Conservation (phyloP, 2,329 filamentous ascomycete species). For the Ceratocystis cubensis region DNA sequence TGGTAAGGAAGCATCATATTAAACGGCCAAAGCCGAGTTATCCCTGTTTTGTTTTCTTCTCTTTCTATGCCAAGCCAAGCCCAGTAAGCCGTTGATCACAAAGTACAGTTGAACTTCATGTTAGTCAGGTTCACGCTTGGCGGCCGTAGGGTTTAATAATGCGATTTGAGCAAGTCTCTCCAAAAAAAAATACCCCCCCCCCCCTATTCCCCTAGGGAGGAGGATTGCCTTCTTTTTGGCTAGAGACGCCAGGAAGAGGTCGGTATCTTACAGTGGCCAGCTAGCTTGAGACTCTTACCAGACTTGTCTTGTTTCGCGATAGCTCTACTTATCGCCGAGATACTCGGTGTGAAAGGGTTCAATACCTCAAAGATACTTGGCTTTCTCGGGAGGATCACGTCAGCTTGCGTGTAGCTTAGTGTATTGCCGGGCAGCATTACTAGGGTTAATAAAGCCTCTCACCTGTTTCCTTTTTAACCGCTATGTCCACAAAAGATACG, state of each 20-base stretch:
- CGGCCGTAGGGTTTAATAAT: not conserved
- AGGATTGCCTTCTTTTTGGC: no score
- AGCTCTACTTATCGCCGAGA: not conserved
- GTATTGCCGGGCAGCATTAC: not conserved
- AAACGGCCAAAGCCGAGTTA: not conserved
- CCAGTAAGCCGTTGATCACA: not conserved
- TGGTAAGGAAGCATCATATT: not conserved
- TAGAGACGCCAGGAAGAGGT: not conserved
- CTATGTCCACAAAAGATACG: not conserved
- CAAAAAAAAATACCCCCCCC: no score
- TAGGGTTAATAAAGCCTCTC: not conserved
- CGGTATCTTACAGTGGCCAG: not conserved
- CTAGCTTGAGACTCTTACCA: not conserved
- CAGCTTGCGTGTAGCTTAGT: not conserved
- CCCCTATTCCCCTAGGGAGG: no score
- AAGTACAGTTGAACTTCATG: not conserved
- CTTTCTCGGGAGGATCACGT: slow-evolving; percentile 9
- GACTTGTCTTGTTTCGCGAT: not conserved
- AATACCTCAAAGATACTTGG: slow-evolving; percentile 6
- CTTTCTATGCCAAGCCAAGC: not conserved
- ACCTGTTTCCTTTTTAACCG: not conserved
- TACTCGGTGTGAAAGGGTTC: not conserved
- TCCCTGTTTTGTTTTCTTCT: not conserved
- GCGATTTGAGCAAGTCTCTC: not conserved
- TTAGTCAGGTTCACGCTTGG: not conserved